A percentile compares a stretch with the other conserved stretches of the same genome.
Conservation (phyloP, 148 eudicot genomes). For the Nepenthes gracilis region DNA sequence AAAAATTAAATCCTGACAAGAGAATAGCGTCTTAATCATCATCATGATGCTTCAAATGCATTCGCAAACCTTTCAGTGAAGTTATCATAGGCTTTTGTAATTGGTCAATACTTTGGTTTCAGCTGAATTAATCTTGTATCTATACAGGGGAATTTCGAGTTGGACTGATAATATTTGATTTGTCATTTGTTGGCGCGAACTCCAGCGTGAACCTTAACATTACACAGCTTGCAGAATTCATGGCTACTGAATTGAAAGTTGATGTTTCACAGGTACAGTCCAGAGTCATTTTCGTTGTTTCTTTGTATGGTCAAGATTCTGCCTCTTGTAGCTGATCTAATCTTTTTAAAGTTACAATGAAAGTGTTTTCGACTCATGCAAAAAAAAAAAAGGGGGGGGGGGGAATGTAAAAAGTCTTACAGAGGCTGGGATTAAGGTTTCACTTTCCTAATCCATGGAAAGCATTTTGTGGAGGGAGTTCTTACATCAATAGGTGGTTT, state of each 20-base stretch:
- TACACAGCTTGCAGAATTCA: conserved; percentile 30
- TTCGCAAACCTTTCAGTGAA: too few species aligned
- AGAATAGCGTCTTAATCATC: not conserved
- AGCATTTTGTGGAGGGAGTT: too few species aligned
- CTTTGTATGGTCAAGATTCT: not conserved
- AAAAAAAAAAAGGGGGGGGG: too few species aligned
- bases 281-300: not conserved
- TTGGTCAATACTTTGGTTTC: not conserved
- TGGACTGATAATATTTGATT: conserved; percentile 39
- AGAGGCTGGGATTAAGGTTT: too few species aligned
- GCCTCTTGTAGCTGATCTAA: not conserved
- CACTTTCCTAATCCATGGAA: too few species aligned
- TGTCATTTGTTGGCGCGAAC: conserved; percentile 29
- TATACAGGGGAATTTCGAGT: conserved; percentile 34
- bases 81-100: too few species aligned
- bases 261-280: conserved; percentile 44
- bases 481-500: too few species aligned
- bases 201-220: conserved; percentile 33
- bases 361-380: too few species aligned
- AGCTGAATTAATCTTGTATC: not conserved
- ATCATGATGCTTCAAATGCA: not conserved
- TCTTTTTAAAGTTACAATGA: not conserved
- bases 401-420: too few species aligned
- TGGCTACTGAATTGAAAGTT: conserved; percentile 40
- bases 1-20: too few species aligned